Evolutionary conservation across 352 stramenopile genomes (phyloP), one percentile per base, ranked within the genome.

Genomic region (Phytophthora sojae): DNA sequence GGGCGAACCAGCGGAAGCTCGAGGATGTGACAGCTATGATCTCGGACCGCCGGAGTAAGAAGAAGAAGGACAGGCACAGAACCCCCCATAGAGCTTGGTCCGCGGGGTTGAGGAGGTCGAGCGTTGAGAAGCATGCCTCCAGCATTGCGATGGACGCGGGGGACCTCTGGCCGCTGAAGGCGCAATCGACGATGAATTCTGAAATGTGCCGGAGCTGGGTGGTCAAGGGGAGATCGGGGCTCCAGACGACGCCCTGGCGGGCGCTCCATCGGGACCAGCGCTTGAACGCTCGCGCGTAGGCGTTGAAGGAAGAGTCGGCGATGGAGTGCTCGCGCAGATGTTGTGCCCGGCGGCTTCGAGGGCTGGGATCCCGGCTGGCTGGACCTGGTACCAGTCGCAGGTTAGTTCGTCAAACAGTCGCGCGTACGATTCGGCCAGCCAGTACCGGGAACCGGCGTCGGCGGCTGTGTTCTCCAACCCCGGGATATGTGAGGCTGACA

Each of bases 401-500:
- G 55, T 61, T 52, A 53, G 37, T 55, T 35, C 15, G 9, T 26
- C 9, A 17, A 63, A 63, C 1, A 55, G 8, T 2, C 19, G 3
- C 4, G n/a, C 11, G 21, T 61, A 6, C 4, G 29, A 7, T 6
- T 19, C n/a, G 37, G 2, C 35, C 17, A 12, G 5, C 23, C 30
- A 55, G 11, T 21, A 42, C 3, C 57, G 39, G 4, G 57, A 55
- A 3, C 44, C 57, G 4, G 44, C 39, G 55, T 63, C 44, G 7
- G 23, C 57, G 4, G 15, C n/a, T 1, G 14, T 47, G 15, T 54
- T 55, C 12, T 30, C 44, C 2, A 21, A 2, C 0, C 44, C 57
- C 15, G 57, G 30, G 44, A 55, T 30, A n/a, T 63, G 25, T 2
- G 51, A 44, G 37, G 65, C 26, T 17, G 65, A 67, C 29, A 67